These are phyloP conservation scores for Phytophthora megakarya DNA, from an alignment of 352 stramenopile species.

Conservation along the genomic window DNA sequence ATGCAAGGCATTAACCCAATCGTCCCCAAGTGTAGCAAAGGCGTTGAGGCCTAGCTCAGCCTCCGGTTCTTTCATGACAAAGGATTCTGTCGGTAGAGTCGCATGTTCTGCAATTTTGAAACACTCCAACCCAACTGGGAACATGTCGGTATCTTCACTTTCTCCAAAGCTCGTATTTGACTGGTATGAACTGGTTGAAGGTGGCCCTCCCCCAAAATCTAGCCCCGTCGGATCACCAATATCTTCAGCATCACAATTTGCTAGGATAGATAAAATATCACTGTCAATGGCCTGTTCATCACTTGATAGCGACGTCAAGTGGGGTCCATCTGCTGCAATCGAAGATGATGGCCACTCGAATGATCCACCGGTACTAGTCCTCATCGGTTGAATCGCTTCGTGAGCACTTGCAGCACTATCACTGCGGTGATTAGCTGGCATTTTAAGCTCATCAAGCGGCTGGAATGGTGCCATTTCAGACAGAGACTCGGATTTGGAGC, in stretches of 20 bases:
- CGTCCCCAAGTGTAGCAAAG: slow-evolving; percentile 31
- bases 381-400: slow-evolving; percentile 32
- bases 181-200: slow-evolving; percentile 35
- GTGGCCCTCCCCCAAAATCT: slow-evolving; percentile 18
- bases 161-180: slow-evolving; percentile 34
- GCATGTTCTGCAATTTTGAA: slow-evolving; percentile 44
- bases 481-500: slow-evolving; percentile 72
- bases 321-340: slow-evolving; percentile 23
- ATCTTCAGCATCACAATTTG: slow-evolving; percentile 54
- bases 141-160: slow-evolving; percentile 46
- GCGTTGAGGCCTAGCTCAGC: slow-evolving; percentile 26
- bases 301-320: slow-evolving; percentile 46
- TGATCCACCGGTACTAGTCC: slow-evolving; percentile 13
- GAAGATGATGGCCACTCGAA: slow-evolving; percentile 44
- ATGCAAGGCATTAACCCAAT: slow-evolving; percentile 48
- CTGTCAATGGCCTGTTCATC: slow-evolving; percentile 75
- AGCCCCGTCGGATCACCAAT: slow-evolving; percentile 29
- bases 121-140: slow-evolving; percentile 44
- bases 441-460: slow-evolving; percentile 35
- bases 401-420: slow-evolving; percentile 37
- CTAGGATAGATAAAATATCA: slow-evolving; percentile 75
- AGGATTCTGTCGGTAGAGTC: slow-evolving; percentile 12
- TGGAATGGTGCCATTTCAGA: slow-evolving; percentile 37
- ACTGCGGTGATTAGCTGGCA: slow-evolving; percentile 38
- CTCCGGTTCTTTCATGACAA: slow-evolving; percentile 30